Evolutionary conservation across 495 filamentous ascomycete species (phyloP).

Genomic region (Neurospora sp.): DNA sequence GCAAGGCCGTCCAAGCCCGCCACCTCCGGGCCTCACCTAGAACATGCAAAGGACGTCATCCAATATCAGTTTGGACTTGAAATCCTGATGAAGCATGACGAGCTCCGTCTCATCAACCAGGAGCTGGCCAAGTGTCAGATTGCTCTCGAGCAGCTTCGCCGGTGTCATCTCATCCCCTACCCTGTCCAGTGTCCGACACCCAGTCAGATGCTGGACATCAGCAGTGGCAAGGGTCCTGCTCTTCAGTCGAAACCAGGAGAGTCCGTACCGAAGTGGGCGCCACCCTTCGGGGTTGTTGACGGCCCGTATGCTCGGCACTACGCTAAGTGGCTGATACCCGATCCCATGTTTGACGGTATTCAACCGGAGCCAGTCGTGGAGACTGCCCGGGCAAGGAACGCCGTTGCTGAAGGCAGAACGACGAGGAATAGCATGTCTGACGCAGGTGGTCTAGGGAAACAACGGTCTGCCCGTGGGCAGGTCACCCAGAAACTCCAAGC

Average conservation of each 20-base stretch:
- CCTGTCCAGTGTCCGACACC: slow-evolving; percentile 53
- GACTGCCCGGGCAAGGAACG: slow-evolving; percentile 26
- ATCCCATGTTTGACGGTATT: slow-evolving; percentile 73
- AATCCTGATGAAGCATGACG: slow-evolving; percentile 87
- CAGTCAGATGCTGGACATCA: slow-evolving; percentile 53
- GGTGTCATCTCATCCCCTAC: slow-evolving; percentile 84
- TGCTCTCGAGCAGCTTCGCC: slow-evolving; percentile 87
- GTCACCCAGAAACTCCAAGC: slow-evolving; percentile 56
- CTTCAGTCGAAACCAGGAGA: slow-evolving; percentile 46
- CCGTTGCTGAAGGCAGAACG: slow-evolving; percentile 52
- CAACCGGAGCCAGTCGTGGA: slow-evolving; percentile 30
- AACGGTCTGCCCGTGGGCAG: slow-evolving; percentile 51
- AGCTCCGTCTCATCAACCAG: slow-evolving; percentile 88
- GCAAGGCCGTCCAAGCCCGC: slow-evolving; percentile 10
- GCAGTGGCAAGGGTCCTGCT: slow-evolving; percentile 59
- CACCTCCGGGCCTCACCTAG: slow-evolving; percentile 13
- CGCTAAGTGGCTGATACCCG: slow-evolving; percentile 83
- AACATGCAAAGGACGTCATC: slow-evolving; percentile 57
- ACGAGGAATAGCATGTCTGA: slow-evolving; percentile 66
- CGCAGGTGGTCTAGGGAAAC: slow-evolving; percentile 40
- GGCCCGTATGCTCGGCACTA: slow-evolving; percentile 93
- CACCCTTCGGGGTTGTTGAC: slow-evolving; percentile 80
- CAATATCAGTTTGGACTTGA: slow-evolving; percentile 82
- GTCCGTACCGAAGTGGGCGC: slow-evolving; percentile 54
- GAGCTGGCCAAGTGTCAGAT: slow-evolving; percentile 93